These are phyloP conservation scores for Zopfochytrium polystomum DNA, from an alignment of 371 early-diverging fungal species.

Conservation along the genomic window DNA sequence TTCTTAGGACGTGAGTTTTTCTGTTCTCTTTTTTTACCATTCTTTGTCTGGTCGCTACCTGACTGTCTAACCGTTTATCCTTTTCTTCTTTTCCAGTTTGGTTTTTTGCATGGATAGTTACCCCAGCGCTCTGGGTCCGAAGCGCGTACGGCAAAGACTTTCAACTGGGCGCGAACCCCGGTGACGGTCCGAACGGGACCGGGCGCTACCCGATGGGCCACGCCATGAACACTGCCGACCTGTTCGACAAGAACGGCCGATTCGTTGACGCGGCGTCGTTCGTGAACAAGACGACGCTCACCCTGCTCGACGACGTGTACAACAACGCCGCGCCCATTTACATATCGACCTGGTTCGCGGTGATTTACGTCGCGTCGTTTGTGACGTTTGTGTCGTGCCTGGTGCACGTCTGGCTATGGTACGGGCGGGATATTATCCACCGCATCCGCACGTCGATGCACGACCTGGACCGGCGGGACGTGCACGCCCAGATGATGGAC, in stretches of 20 bases:
- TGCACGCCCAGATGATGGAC: constrained; percentile 29
- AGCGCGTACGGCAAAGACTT: constrained; percentile 24
- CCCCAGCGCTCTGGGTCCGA: constrained; percentile 16
- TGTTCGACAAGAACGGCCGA: constrained; percentile 16
- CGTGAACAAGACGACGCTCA: constrained; percentile 11
- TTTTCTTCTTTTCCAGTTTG: too few relatives aligned
- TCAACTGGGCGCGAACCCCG: constrained; percentile 16
- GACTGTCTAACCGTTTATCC: too few relatives aligned
- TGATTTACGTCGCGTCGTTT: constrained; percentile 27
- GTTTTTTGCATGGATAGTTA: constrained; percentile 18
- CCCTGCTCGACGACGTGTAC: constrained; percentile 40
- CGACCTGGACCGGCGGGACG: constrained; percentile 24
- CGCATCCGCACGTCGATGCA: constrained; percentile 12
- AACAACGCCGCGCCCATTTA: constrained; percentile 66
- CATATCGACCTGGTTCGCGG: constrained; percentile 68
- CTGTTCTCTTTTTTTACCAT: background rate
- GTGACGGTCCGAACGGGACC: constrained; percentile 24
- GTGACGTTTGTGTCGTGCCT: constrained; percentile 19
- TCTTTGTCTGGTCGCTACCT: too few relatives aligned
- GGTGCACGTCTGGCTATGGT: constrained; percentile 39
- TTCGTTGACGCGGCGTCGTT: constrained; percentile 9
- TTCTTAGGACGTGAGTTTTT: constrained; percentile 18
- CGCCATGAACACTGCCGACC: constrained; percentile 20
- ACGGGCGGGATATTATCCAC: constrained; percentile 22
- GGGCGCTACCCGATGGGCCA: constrained; percentile 24